Evolutionary conservation across 1,284 basidiomycete species (phyloP).

Genomic region (Leccinum holopus): DNA sequence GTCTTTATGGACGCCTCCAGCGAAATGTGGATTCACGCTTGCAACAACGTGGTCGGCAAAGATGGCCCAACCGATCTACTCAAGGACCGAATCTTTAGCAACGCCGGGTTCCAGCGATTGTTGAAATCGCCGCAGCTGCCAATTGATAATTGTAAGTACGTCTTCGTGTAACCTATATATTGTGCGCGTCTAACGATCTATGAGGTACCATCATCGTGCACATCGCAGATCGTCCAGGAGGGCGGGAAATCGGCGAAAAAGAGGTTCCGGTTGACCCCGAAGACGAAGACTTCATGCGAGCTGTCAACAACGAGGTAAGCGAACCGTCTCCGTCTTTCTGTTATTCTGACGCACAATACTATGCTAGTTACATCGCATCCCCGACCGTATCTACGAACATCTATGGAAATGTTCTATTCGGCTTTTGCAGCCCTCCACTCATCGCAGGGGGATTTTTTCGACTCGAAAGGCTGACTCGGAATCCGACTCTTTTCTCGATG

Average conservation of each 20-base stretch:
- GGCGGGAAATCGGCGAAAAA: neutral
- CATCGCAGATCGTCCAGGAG: neutral
- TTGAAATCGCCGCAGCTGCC: neutral
- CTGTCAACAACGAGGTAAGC: neutral
- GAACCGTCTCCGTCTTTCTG: neutral
- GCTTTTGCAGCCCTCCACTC: neutral
- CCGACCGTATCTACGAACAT: neutral
- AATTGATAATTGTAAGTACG: neutral
- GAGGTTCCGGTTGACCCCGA: neutral
- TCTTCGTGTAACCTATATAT: neutral
- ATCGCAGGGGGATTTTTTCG: neutral
- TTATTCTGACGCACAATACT: neutral
- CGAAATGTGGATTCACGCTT: neutral
- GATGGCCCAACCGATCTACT: neutral
- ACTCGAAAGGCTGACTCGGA: neutral
- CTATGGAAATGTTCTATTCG: neutral
- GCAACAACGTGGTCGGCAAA: neutral
- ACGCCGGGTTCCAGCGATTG: neutral
- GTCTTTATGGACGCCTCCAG: neutral
- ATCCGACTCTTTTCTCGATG: neutral
- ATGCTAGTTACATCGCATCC: neutral
- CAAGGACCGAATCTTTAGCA: neutral
- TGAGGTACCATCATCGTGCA: neutral
- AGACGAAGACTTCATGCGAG: neutral
- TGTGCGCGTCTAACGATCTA: neutral